phyloP scores from a whole-genome alignment of 2,329 filamentous ascomycete species.

The Aspergillus novofumigatus region DNA sequence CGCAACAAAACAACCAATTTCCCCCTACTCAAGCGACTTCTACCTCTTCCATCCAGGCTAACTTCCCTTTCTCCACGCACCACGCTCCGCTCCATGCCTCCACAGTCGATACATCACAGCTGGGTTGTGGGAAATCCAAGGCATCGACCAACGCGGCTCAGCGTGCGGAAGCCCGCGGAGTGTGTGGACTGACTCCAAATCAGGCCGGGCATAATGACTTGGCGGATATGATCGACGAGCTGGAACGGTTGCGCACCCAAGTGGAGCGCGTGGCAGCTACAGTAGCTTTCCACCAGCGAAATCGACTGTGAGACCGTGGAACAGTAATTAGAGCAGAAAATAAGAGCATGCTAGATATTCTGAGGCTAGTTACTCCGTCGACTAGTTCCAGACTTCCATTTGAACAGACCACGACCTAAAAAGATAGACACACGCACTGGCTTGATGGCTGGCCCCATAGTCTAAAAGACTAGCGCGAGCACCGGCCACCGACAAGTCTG shows the following conservation, averaged over 20 bases:
- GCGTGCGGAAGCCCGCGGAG: slow-evolving; percentile 22
- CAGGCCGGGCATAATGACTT: slow-evolving; percentile 23
- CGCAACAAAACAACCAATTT: slow-evolving; percentile 18
- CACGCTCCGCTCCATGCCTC: slow-evolving; percentile 22
- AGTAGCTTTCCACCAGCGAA: slow-evolving; percentile 22
- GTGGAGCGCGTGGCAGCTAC: slow-evolving; percentile 31
- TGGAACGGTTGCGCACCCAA: slow-evolving; percentile 33
- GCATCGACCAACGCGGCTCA: slow-evolving; percentile 19
- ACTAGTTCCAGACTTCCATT: neutral
- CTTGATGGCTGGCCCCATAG: slow-evolving; percentile 5
- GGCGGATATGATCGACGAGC: slow-evolving; percentile 30
- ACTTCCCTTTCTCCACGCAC: slow-evolving; percentile 18
- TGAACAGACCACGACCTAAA: slow-evolving; percentile 3
- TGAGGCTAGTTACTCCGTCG: neutral
- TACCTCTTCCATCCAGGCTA: slow-evolving; percentile 18
- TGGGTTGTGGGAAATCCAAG: slow-evolving; percentile 15
- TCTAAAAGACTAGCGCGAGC: slow-evolving; percentile 13
- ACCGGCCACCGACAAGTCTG: slow-evolving; percentile 6
- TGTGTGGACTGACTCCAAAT: slow-evolving; percentile 19
- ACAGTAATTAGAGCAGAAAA: slow-evolving; percentile 1
- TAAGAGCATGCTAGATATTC: neutral
- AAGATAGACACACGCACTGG: slow-evolving; percentile 15
- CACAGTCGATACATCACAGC: slow-evolving; percentile 18
- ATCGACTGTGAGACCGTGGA: slow-evolving; percentile 4
- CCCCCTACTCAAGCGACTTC: slow-evolving; percentile 17